These are phyloP conservation scores for Dendrostoma leiphaemia DNA, from an alignment of 2,329 filamentous ascomycete species.

Conservation along the genomic window DNA sequence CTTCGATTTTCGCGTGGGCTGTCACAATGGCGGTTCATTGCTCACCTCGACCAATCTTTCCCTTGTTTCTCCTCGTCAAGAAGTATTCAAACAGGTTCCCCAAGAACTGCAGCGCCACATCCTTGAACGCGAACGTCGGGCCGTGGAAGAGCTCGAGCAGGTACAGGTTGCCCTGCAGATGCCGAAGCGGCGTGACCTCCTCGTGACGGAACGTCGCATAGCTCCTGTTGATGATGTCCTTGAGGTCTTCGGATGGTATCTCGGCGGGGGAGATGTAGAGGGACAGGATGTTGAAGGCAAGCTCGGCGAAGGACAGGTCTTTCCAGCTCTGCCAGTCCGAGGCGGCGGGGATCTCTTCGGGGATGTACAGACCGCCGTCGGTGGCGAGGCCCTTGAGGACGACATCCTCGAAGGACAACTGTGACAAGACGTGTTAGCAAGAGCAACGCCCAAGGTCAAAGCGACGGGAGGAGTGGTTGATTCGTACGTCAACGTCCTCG, in stretches of 20 bases:
- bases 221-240: conserved; percentile 76
- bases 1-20: too few relatives aligned
- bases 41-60: conserved; percentile 58
- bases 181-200: conserved; percentile 75
- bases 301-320: conserved; percentile 73
- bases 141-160: conserved; percentile 95
- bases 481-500: conserved; percentile 46
- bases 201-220: conserved; percentile 85
- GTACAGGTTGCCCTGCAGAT: conserved; percentile 77
- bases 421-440: background rate
- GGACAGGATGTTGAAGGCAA: conserved; percentile 81
- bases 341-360: conserved; percentile 69
- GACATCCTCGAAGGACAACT: conserved; percentile 89
- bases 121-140: conserved; percentile 93
- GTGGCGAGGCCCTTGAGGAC: conserved; percentile 84
- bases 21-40: background rate
- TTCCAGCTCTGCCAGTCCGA: conserved; percentile 63
- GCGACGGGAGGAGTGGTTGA: too few relatives aligned
- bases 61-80: conserved; percentile 68
- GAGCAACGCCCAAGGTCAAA: too few relatives aligned
- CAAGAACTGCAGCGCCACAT: conserved; percentile 88
- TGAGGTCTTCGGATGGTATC: conserved; percentile 77
- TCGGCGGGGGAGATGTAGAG: conserved; percentile 84
- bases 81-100: conserved; percentile 97
- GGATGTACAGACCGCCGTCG: conserved; percentile 88